These are phyloP conservation scores for Botrytis cinerea DNA, from an alignment of 2,329 filamentous ascomycete genomes.

Conservation along the genomic window DNA sequence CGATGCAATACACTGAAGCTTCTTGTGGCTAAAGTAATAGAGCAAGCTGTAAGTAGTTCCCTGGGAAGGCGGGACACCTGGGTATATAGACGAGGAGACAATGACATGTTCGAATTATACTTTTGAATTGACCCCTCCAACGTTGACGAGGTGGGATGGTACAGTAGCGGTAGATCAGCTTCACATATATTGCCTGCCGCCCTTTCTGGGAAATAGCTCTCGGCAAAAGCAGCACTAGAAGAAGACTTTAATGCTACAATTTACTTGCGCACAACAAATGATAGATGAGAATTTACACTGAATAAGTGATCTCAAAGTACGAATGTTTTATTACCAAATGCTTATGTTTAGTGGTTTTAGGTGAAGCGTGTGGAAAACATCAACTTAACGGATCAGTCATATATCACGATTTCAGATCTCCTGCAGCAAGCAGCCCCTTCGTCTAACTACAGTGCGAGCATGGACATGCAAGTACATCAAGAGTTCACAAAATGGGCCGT, in stretches of 20 bases:
- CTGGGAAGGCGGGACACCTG: conserved; percentile 31
- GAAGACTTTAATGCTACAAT: neutral
- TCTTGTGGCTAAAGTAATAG: conserved; percentile 39
- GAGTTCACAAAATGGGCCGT: conserved; percentile 69
- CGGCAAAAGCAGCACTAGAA: conserved; percentile 18
- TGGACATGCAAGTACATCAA: conserved; percentile 43
- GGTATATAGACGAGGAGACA: conserved; percentile 31
- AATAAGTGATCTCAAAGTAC: neutral
- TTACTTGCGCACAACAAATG: neutral
- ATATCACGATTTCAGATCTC: neutral
- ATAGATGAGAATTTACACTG: neutral
- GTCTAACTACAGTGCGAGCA: neutral
- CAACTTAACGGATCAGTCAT: neutral
- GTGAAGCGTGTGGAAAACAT: conserved; percentile 11
- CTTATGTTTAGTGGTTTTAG: conserved; percentile 11
- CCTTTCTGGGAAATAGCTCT: neutral
- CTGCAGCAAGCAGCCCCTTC: neutral
- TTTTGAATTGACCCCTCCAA: neutral
- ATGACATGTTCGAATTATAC: conserved; percentile 30
- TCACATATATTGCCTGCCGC: conserved; percentile 5
- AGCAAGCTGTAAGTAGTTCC: conserved; percentile 36
- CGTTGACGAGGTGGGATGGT: neutral
- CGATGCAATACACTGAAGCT: conserved; percentile 82
- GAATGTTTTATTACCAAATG: neutral
- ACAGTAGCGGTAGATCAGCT: neutral